Evolutionary conservation across 768 basidiomycete species (phyloP), one percentile per base, ranked within the genome.

Genomic region (Rhodosporidiobolus odoratus): DNA sequence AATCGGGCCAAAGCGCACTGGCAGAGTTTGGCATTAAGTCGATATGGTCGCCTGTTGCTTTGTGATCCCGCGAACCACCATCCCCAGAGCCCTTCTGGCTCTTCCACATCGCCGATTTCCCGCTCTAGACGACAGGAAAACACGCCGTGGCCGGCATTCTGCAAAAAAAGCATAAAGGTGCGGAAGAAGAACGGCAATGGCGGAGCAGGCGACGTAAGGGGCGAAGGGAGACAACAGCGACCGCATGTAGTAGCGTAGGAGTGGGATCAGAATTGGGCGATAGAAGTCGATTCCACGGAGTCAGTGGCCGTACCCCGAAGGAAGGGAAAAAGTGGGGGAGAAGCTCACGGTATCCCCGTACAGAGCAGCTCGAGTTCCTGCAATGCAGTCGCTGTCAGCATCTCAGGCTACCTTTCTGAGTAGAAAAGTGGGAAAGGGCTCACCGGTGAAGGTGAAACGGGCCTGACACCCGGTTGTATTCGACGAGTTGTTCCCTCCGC

Each of bases 281-380:
- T n/a, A n/a, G n/a, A n/a, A n/a, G n/a, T n/a, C n/a, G n/a, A n/a
- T n/a, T n/a, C n/a, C n/a, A n/a, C n/a, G n/a, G n/a, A n/a, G n/a
- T n/a, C n/a, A n/a, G n/a, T n/a, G n/a, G n/a, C n/a, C n/a, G n/a
- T n/a, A n/a, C 43, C 43, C 43, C 23, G 12, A 45, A 45, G 13
- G 12, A 12, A n/a, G n/a, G 21, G 48, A 50, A n/a, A n/a, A 50
- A 23, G 21, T 23, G 23, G 12, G 21, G 48, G 23, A 50, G 21
- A 23, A 50, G n/a, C 48, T 17, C 48, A 50, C 48, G 16, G 52
- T 30, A 34, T 64, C 62, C 30, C 62, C 62, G 17, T 34, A 47
- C 3, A 64, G 16, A 4, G 53, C 62, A 8, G 53, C 62, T 13
- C 35, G 19, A 21, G 62, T 64, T 17, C 62, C 38, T 57, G 35